Evolutionary conservation across 805 yeast species (phyloP).

Genomic region (Pichia manshurica): DNA sequence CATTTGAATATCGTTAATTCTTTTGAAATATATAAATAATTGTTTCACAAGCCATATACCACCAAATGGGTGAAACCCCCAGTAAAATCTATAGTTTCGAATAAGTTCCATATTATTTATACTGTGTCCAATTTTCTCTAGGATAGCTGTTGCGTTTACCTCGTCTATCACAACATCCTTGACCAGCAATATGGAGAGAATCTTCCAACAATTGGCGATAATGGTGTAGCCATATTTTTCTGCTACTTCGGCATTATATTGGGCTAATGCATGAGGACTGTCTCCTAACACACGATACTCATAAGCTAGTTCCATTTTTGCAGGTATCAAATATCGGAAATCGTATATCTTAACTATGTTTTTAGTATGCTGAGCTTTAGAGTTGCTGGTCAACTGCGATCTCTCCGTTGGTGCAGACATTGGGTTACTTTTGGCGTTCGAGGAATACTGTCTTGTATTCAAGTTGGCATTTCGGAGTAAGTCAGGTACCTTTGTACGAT

Average conservation of each 20-base stretch:
- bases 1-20: slow-evolving; percentile 72
- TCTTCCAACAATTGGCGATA: slow-evolving; percentile 70
- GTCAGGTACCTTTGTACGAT: slow-evolving; percentile 49
- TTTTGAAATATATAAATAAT: slow-evolving; percentile 60
- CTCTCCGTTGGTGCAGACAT: slow-evolving; percentile 36
- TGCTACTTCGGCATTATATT: slow-evolving; percentile 69
- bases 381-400: slow-evolving; percentile 24
- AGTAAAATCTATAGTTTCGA: slow-evolving; percentile 38
- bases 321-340: slow-evolving; percentile 66
- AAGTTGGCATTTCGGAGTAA: slow-evolving; percentile 35
- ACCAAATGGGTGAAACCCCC: slow-evolving; percentile 84
- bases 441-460: slow-evolving; percentile 20
- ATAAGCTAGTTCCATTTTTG: slow-evolving; percentile 62
- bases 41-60: slow-evolving; percentile 57
- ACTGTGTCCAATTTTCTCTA: slow-evolving; percentile 16
- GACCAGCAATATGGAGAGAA: slow-evolving; percentile 42
- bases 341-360: slow-evolving; percentile 63
- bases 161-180: slow-evolving; percentile 35
- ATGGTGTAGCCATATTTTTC: slow-evolving; percentile 52
- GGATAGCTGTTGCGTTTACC: slow-evolving; percentile 14
- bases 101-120: slow-evolving; percentile 12
- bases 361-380: slow-evolving; percentile 27
- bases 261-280: slow-evolving; percentile 57
- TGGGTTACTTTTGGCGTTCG: slow-evolving; percentile 26
- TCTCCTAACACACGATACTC: slow-evolving; percentile 63